Conservation (phyloP, 257 asterid genomes). For the Echium plantagineum region DNA sequence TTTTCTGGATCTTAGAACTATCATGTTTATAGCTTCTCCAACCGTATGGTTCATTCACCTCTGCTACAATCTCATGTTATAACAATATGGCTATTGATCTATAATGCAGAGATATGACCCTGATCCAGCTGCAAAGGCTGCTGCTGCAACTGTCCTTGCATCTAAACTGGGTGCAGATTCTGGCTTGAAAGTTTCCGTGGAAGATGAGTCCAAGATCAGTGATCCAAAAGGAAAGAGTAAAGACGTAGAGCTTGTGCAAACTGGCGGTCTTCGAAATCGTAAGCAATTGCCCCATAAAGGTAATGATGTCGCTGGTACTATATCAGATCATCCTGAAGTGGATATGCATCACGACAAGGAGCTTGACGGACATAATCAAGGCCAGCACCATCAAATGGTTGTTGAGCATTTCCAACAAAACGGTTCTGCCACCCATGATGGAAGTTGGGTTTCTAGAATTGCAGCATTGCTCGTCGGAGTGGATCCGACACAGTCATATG, state of each 20-base stretch:
- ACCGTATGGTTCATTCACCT: too few relatives aligned
- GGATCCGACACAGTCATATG: conserved; percentile 70
- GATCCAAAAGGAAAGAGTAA: conserved; percentile 39
- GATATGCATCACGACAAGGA: conserved; percentile 22
- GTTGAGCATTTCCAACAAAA: conserved; percentile 51
- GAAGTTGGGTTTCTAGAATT: conserved; percentile 67
- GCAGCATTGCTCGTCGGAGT: conserved; percentile 87
- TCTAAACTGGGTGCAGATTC: conserved; percentile 70
- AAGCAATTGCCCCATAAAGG: conserved; percentile 28
- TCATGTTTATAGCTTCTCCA: too few relatives aligned
- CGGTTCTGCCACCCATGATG: conserved; percentile 30
- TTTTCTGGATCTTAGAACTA: too few relatives aligned
- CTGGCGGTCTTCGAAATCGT: conserved; percentile 49
- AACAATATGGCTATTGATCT: conserved; percentile 20
- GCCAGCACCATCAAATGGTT: conserved; percentile 40
- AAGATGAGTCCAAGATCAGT: conserved; percentile 32
- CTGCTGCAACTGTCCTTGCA: conserved; percentile 74
- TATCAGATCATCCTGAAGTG: conserved; percentile 23
- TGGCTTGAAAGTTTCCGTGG: conserved; percentile 47
- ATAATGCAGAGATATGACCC: conserved; percentile 60
- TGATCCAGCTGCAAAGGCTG: conserved; percentile 87
- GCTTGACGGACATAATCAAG: conserved; percentile 20
- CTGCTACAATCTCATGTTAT: background rate
- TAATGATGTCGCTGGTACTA: conserved; percentile 19
- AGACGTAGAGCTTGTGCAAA: conserved; percentile 38